These are phyloP conservation scores for Kockovaella imperatae DNA, from an alignment of 768 basidiomycete genomes.

Conservation along the genomic window DNA sequence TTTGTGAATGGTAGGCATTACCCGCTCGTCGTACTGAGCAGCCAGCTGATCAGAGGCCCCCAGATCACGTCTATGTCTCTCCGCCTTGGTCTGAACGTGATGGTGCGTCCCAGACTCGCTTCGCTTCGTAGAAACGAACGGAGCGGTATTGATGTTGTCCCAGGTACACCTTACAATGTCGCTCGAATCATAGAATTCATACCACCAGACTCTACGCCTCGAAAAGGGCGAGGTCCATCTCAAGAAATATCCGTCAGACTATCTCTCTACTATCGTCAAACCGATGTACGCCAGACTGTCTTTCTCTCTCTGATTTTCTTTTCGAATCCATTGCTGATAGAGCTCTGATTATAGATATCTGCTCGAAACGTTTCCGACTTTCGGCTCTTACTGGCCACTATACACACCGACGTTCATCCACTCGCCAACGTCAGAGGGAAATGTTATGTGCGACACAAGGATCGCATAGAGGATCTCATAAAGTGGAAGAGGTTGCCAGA, in stretches of 20 bases:
- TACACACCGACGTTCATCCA: conserved; percentile 94
- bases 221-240: conserved; percentile 19
- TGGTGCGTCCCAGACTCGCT: conserved; percentile 47
- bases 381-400: conserved; percentile 84
- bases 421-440: conserved; percentile 84
- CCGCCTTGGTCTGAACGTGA: conserved; percentile 86
- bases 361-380: conserved; percentile 85
- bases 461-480: conserved; percentile 86
- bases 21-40: not conserved
- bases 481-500: conserved; percentile 91
- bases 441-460: conserved; percentile 89
- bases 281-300: conserved; percentile 51
- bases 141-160: not conserved
- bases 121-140: not conserved
- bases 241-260: conserved; percentile 61
- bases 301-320: not conserved
- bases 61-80: conserved; percentile 96
- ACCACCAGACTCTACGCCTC: conserved; percentile 60
- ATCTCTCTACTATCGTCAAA: conserved; percentile 93
- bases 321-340: not conserved
- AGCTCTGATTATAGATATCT: conserved; percentile 52
- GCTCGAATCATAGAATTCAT: conserved; percentile 96
- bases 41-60: not conserved
- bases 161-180: conserved; percentile 77
- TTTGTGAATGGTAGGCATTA: conserved; percentile 31